These are phyloP conservation scores for Coemansia sp. DNA, from an alignment of 192 early-diverging fungal genomes.

Conservation along the genomic window DNA sequence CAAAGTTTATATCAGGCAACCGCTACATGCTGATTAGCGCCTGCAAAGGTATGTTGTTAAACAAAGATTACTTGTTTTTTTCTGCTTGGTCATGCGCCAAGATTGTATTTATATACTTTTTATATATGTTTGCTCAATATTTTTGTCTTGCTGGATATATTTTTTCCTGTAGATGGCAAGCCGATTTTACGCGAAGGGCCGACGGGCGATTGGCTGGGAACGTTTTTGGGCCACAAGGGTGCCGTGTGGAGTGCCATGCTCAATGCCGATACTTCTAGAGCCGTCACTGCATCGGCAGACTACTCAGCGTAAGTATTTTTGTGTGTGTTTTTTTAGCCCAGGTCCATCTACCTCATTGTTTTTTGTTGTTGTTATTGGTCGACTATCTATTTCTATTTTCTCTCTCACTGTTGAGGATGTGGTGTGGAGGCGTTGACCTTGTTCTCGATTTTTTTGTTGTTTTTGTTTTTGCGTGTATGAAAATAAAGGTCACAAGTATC, in stretches of 20 bases:
- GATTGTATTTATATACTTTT: too few species aligned
- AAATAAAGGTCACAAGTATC: neutral
- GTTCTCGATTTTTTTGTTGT: neutral
- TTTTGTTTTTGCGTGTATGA: neutral
- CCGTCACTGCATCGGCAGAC: constrained; percentile 92
- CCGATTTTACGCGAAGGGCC: constrained; percentile 85
- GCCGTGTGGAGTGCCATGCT: constrained; percentile 88
- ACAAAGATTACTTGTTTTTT: too few species aligned
- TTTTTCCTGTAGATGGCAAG: constrained; percentile 65
- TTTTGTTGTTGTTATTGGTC: neutral
- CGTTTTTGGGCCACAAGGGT: constrained; percentile 89
- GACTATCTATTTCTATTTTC: too few species aligned
- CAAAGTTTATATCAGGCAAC: constrained; percentile 69
- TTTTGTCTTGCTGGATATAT: neutral
- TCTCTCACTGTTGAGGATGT: too few species aligned
- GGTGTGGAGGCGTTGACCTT: too few species aligned
- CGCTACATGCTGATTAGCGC: constrained; percentile 81
- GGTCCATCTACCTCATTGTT: neutral
- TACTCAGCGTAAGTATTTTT: constrained; percentile 72
- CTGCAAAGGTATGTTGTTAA: constrained; percentile 65
- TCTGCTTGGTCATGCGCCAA: too few species aligned
- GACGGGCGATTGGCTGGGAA: constrained; percentile 94
- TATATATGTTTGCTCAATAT: neutral
- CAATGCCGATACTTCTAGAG: constrained; percentile 71
- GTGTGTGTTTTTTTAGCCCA: too few species aligned